A percentile compares a stretch with the other conserved stretches of the same genome.
phyloP scores from a whole-genome alignment of 2,329 filamentous ascomycete genomes.

The Beauveria varroae region DNA sequence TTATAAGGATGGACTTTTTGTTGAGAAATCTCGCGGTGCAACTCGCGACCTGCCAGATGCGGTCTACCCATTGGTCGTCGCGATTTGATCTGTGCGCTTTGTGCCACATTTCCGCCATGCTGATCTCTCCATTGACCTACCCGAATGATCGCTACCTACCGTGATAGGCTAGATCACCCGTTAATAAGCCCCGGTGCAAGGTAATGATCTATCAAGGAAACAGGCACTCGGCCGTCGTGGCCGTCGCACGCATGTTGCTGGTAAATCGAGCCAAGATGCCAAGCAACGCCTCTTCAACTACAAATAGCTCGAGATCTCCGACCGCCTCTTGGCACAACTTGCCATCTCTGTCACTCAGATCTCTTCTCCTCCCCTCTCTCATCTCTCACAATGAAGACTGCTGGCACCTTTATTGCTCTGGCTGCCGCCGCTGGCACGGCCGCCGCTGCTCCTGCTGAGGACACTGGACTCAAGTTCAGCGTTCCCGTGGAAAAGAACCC shows the following conservation, averaged over 20 bases:
- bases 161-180: neutral
- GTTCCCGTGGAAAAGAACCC: slow-evolving; percentile 2
- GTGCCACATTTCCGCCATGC: neutral
- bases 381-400: slow-evolving; percentile 7
- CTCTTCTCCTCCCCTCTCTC: neutral
- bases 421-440: slow-evolving; percentile 4
- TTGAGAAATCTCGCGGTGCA: neutral
- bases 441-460: neutral
- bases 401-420: slow-evolving; percentile 4
- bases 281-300: neutral
- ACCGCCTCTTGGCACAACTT: slow-evolving; percentile 1
- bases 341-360: neutral
- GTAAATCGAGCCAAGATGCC: neutral
- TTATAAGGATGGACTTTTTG: neutral
- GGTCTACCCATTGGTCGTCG: neutral
- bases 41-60: neutral
- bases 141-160: slow-evolving; percentile 1
- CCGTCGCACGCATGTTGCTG: neutral
- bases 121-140: neutral
- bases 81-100: neutral
- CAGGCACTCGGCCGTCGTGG: neutral
- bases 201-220: neutral
- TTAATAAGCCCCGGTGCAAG: neutral
- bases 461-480: slow-evolving; percentile 2
- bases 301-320: neutral